Conservation (phyloP, 2,329 filamentous ascomycete species). For the Drechmeria coniospora region DNA sequence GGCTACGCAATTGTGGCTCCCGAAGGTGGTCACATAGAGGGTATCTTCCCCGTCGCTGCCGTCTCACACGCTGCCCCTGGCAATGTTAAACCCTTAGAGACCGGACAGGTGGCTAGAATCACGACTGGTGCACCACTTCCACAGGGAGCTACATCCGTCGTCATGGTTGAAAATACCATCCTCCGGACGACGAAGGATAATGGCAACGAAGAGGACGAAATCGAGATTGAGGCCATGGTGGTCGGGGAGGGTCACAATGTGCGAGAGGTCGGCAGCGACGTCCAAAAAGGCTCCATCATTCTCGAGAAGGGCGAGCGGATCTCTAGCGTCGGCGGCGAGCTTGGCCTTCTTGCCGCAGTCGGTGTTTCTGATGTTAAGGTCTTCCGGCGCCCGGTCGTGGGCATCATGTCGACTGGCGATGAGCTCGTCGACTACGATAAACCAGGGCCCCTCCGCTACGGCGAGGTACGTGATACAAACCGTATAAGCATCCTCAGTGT, state of each 20-base stretch:
- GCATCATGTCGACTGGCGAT: constrained; percentile 85
- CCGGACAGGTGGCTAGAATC: constrained; percentile 72
- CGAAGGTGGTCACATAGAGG: constrained; percentile 49
- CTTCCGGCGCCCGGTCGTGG: constrained; percentile 64
- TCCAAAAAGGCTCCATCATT: constrained; percentile 52
- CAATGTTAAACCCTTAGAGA: constrained; percentile 45
- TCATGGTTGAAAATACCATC: constrained; percentile 84
- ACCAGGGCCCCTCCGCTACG: constrained; percentile 47
- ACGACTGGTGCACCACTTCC: constrained; percentile 90
- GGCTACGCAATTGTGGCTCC: constrained; percentile 75
- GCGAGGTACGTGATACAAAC: constrained; percentile 90
- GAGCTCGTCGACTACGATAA: constrained; percentile 70
- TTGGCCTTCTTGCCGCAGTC: constrained; percentile 76
- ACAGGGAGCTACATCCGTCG: constrained; percentile 73
- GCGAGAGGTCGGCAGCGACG: constrained; percentile 79
- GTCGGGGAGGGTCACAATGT: constrained; percentile 75
- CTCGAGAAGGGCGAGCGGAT: constrained; percentile 68
- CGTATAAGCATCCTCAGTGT: constrained; percentile 75
- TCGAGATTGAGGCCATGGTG: constrained; percentile 69
- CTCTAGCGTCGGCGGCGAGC: constrained; percentile 74
- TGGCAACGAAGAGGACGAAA: constrained; percentile 67
- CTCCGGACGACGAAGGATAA: constrained; percentile 64
- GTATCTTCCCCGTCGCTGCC: constrained; percentile 71
- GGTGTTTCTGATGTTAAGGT: constrained; percentile 57
- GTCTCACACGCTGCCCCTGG: constrained; percentile 74